phyloP scores from a whole-genome alignment of 257 asterid genomes.

The Solanum chmielewskii region DNA sequence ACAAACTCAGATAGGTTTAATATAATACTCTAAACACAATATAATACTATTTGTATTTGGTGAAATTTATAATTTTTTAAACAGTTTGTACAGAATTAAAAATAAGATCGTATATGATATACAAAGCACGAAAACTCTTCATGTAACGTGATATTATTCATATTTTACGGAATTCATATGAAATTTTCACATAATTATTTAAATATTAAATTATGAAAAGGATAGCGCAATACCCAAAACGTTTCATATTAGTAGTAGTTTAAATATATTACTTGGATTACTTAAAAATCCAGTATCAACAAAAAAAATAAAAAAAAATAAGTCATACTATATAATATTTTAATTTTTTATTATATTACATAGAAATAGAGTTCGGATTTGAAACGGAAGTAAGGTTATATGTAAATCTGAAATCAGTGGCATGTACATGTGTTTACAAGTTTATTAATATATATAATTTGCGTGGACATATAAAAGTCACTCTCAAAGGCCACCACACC shows the following conservation, averaged over 20 bases:
- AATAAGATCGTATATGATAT: neutral
- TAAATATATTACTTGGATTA: neutral
- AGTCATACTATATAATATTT: neutral
- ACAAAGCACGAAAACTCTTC: neutral
- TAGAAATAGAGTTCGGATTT: neutral
- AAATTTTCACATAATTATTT: too few species aligned
- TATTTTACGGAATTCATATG: neutral
- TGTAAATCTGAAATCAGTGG: neutral
- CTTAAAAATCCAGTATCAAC: neutral
- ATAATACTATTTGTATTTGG: neutral
- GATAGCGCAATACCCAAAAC: neutral
- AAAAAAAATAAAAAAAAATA: neutral
- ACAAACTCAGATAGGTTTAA: neutral
- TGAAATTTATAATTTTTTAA: too few species aligned
- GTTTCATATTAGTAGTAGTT: neutral
- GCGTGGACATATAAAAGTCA: neutral
- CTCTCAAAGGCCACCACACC: neutral
- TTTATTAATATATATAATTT: neutral
- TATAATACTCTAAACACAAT: neutral
- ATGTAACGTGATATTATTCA: too few species aligned
- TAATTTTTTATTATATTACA: too few species aligned
- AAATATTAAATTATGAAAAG: too few species aligned
- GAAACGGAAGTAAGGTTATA: neutral
- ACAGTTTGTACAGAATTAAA: neutral
- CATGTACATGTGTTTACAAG: neutral